Evolutionary conservation across 2,329 filamentous ascomycete genomes (phyloP), one percentile per base, ranked within the genome.

Genomic region (Fusarium continuum): DNA sequence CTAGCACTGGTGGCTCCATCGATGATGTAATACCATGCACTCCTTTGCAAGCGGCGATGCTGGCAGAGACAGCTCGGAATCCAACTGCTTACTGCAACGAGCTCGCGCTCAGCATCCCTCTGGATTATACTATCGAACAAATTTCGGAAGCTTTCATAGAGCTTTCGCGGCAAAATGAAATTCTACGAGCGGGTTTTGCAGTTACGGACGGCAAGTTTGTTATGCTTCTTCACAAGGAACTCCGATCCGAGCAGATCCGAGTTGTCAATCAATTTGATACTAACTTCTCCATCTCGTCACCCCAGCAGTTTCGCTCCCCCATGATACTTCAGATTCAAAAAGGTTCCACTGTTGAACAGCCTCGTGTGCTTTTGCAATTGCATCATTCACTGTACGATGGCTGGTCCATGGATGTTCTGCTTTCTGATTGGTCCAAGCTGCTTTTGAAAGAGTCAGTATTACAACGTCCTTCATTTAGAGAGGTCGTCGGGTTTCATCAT

Each of bases 341-440:
- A 11, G 26, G 46, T 8, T 16, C 67, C 8, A 16, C 64, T 16
- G 17, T 25, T 8, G 44, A 71, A 5, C 50, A 72, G 4, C 68
- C 72, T 26, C 66, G 78, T 8, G 44, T 73, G 5, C 75, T 85
- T 10, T 48, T 91, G 38, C 81, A 89, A 11, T 79, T 96, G 0
- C 93, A 96, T 72, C 93, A 97, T 75, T 88, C 91, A 1, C 74
- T 96, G 1, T 97, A 96, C 71, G 93, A 97, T 74, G 93, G 93
- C n/a, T 97, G 93, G 93, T 93, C 92, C 0, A 83, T 93, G 71
- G 90, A 97, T 46, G 79, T 94, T 25, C 75, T 96, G 0, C 68
- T 91, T 13, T 78, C 83, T 22, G 92, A 97, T 72, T 77, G 96
- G 5, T 80, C 83, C 5, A 70, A 69, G 0, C 64, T 90, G 2